These are phyloP conservation scores for Fusarium caatingaense DNA, from an alignment of 2,329 filamentous ascomycete genomes.

Conservation along the genomic window DNA sequence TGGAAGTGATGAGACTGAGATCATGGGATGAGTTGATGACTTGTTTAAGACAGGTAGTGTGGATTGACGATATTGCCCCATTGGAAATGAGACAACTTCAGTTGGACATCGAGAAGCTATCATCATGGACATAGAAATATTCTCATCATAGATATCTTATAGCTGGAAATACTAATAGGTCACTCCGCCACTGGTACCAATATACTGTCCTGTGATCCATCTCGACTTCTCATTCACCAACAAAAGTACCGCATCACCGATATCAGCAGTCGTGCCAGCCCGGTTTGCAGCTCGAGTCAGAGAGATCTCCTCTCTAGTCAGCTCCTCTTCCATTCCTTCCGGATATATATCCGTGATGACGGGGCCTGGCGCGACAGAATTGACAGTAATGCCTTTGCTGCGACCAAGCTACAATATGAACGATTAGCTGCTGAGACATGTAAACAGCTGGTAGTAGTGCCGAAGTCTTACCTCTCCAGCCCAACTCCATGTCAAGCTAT, in stretches of 20 bases:
- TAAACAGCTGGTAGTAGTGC: no score
- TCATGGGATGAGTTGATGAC: constrained; percentile 21
- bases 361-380: constrained; percentile 56
- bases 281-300: constrained; percentile 50
- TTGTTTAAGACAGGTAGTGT: constrained; percentile 12
- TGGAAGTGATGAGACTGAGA: background rate
- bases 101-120: constrained; percentile 3
- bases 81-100: constrained; percentile 24
- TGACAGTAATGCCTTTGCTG: constrained; percentile 56
- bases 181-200: constrained; percentile 9
- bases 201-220: constrained; percentile 34
- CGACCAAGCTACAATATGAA: constrained; percentile 45
- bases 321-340: constrained; percentile 22
- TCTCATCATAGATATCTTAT: background rate
- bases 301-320: constrained; percentile 35
- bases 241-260: constrained; percentile 52
- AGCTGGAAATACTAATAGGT: background rate
- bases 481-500: constrained; percentile 50
- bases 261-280: constrained; percentile 52
- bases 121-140: background rate
- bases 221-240: constrained; percentile 26
- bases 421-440: accelerated
- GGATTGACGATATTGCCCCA: constrained; percentile 21
- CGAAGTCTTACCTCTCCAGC: constrained; percentile 48
- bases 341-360: constrained; percentile 51